Evolutionary conservation across 768 basidiomycete species (phyloP).

Genomic region (Gelatoporia subvermispora): DNA sequence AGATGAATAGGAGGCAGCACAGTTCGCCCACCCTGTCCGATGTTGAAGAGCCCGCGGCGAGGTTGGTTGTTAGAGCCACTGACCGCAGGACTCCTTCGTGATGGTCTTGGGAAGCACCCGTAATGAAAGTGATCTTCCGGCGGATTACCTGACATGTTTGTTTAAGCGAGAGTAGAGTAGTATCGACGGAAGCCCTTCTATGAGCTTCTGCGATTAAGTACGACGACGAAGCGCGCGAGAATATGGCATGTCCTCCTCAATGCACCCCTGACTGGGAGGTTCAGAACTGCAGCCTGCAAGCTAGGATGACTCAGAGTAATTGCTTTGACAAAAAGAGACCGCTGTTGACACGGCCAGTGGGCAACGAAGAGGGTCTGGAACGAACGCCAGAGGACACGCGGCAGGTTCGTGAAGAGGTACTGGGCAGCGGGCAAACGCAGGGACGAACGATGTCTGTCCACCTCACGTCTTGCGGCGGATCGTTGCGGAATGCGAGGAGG

Average conservation of each 20-base stretch:
- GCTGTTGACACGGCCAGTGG: no score
- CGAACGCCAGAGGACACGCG: conserved; percentile 1
- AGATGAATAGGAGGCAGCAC: conserved; percentile 82
- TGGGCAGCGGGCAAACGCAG: conserved; percentile 3
- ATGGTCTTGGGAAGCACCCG: conserved; percentile 50
- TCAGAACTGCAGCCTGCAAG: no score
- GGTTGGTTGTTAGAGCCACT: conserved; percentile 32
- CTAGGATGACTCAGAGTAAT: no score
- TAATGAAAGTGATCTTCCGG: conserved; percentile 66
- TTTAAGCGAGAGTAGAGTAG: conserved; percentile 36
- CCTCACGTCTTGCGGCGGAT: background rate
- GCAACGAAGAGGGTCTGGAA: background rate
- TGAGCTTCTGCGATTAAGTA: conserved; percentile 9
- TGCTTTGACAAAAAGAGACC: no score
- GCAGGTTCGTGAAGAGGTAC: background rate
- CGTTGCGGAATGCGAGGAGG: background rate
- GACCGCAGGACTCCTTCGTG: conserved; percentile 61
- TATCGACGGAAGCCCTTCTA: conserved; percentile 20
- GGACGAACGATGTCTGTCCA: background rate
- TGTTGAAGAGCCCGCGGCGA: conserved; percentile 62
- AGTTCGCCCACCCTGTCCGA: conserved; percentile 87
- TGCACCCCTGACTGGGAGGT: no score
- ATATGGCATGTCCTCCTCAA: no score
- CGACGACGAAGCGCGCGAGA: background rate
- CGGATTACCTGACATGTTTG: conserved; percentile 62